These are phyloP conservation scores for Isabelozyma gotoi DNA, from an alignment of 805 yeast species.

Conservation along the genomic window DNA sequence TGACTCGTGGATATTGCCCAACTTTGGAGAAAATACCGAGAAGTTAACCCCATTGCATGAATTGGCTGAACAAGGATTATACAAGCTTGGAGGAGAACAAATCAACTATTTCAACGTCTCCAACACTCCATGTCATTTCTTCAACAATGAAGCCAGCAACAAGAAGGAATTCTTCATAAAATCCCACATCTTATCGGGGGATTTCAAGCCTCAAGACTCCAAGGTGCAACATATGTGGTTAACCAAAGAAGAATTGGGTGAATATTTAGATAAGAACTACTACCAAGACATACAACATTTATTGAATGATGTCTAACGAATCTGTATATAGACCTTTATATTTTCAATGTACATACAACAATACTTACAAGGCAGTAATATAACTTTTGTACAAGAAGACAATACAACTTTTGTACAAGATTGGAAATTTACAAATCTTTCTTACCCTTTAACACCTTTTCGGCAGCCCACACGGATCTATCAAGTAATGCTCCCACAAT, in stretches of 20 bases:
- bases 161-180: conserved; percentile 70
- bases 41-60: conserved; percentile 56
- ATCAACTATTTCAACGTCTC: conserved; percentile 93
- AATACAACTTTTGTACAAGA: not conserved
- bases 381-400: not conserved
- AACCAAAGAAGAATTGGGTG: conserved; percentile 71
- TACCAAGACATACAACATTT: conserved; percentile 54
- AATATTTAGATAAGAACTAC: conserved; percentile 53
- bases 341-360: not conserved
- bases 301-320: conserved; percentile 37
- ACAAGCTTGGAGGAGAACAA: conserved; percentile 66
- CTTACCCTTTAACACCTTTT: conserved; percentile 67
- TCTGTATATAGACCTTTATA: not conserved
- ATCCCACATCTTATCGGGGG: conserved; percentile 86
- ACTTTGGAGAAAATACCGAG: conserved; percentile 46
- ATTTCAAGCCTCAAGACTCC: conserved; percentile 47
- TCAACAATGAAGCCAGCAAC: conserved; percentile 35
- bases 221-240: conserved; percentile 73
- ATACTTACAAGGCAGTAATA: too few relatives aligned
- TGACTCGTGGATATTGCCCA: conserved; percentile 77
- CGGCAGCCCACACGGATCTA: conserved; percentile 86
- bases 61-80: conserved; percentile 74
- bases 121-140: conserved; percentile 75
- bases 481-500: conserved; percentile 91
- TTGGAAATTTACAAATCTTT: conserved; percentile 43